Base-by-base conservation (phyloP, 345 rosid genomes). In the Nasturtium officinale region DNA sequence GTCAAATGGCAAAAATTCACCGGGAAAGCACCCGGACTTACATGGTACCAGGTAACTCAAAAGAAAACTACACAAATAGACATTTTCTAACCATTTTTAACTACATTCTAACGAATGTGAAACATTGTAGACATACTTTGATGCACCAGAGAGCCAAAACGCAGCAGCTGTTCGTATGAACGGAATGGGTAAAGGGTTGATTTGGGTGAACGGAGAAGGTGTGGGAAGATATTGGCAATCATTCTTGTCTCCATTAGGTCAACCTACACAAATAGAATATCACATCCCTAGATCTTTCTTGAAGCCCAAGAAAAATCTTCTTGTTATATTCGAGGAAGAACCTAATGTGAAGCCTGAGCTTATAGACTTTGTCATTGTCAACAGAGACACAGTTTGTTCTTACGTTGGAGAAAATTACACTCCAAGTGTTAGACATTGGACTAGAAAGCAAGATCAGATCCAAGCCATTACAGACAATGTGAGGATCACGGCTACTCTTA, bases 181-280 rank as follows among this genome's bases (percentile, higher is more conserved):
- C 0, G 85, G 85, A 8, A 87, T 94, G 97, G 81, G 82, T 11
- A 91, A 94, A 77, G 96, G 98, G 5, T 77, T 89, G 88, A 76
- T 88, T 50, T 94, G 96, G 96, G 76, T 94, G 55, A 94, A 94
- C 23, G 96, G 98, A n/a, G 71, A 78, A 61, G 85, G 83, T 72
- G 88, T 94, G 4, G 97, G 98, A 51, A 85, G 97, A 7, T 85
- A 88, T 74, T 94, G 98, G 98, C 70, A 79, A 78, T 83, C 89
- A 20, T 91, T 69, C 79, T 58, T 88, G 28, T 87, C 96, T 62
- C 91, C 98, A 26, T 85, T 88, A 38, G 79, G 74, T 9, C 73
- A 78, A 58, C 85, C 98, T 18, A 71, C 96, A 18, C 98, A 94
- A 77, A 21, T 78, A 13, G 97, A 88, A 82, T 94, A 89, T 73